Conservation (phyloP, 129 eudicot species). For the Pulicaria dysenterica region DNA sequence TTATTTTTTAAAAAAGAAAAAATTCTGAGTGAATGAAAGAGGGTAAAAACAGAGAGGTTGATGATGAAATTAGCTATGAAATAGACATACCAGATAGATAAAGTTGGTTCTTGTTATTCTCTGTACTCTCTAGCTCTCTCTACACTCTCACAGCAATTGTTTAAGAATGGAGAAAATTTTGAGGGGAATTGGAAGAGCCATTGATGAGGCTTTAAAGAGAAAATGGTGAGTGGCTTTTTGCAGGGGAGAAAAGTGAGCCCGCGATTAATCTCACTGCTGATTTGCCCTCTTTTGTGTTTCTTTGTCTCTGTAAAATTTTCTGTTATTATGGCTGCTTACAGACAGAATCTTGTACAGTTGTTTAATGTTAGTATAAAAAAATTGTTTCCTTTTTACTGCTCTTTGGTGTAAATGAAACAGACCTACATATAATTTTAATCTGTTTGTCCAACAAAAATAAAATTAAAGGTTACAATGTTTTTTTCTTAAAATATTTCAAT, state of each 20-base stretch:
- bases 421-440: conserved; percentile 16
- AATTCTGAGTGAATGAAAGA: not conserved
- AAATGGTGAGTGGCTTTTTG: conserved; percentile 34
- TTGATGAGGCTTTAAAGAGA: conserved; percentile 43
- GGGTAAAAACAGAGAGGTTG: not conserved
- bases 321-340: conserved; percentile 41
- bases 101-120: not conserved
- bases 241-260: conserved; percentile 35
- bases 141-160: conserved; percentile 27
- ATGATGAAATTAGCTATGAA: not conserved
- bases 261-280: conserved; percentile 35
- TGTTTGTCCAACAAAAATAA: conserved; percentile 16
- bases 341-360: conserved; percentile 48
- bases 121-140: not conserved
- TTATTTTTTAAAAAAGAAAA: not conserved
- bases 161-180: conserved; percentile 11
- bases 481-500: not conserved
- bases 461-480: not conserved
- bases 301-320: conserved; percentile 43
- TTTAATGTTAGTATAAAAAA: conserved; percentile 22
- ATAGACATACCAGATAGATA: conserved; percentile 27
- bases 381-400: conserved; percentile 22
- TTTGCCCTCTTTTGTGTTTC: conserved; percentile 37
- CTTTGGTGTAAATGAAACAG: conserved; percentile 26
- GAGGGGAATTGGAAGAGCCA: conserved; percentile 23